phyloP scores from a whole-genome alignment of 148 eudicot genomes.

The Agrostemma githago region DNA sequence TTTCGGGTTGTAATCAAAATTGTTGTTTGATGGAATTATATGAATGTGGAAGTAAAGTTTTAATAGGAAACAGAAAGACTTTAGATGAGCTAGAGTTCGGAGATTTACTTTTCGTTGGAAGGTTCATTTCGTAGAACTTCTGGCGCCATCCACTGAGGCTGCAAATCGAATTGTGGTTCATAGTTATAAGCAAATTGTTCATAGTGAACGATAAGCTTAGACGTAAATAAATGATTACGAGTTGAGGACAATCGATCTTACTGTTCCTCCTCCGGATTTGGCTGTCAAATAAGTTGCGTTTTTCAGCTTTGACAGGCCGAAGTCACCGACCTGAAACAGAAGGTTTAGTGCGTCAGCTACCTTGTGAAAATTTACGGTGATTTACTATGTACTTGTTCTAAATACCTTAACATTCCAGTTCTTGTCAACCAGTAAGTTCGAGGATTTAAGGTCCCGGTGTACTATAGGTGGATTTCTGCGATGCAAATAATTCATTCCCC shows the following conservation, averaged over 20 bases:
- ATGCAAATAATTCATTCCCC: conserved; percentile 92
- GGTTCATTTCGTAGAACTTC: conserved; percentile 83
- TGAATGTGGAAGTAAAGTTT: neutral
- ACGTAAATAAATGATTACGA: neutral
- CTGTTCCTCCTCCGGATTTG: conserved; percentile 86
- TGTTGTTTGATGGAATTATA: neutral
- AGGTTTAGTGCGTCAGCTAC: neutral
- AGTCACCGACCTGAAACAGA: conserved; percentile 76
- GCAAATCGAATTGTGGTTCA: conserved; percentile 22
- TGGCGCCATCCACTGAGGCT: conserved; percentile 99
- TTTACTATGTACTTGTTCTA: neutral
- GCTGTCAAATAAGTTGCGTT: conserved; percentile 68
- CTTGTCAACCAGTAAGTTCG: conserved; percentile 76
- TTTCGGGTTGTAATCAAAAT: conserved; percentile 3
- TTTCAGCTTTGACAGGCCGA: conserved; percentile 77
- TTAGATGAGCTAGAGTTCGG: neutral
- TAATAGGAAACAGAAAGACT: neutral
- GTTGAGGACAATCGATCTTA: conserved; percentile 25
- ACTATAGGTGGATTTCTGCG: conserved; percentile 85
- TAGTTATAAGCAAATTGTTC: neutral
- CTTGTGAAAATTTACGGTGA: neutral
- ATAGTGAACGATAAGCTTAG: neutral
- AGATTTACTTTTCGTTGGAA: conserved; percentile 45
- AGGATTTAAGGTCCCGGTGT: conserved; percentile 82
- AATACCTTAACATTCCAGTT: conserved; percentile 87